Percentiles rank a stretch among this genome's conserved stretches.
Evolutionary conservation across 768 basidiomycete species (phyloP).

Genomic region (Rhizopogon sp.): DNA sequence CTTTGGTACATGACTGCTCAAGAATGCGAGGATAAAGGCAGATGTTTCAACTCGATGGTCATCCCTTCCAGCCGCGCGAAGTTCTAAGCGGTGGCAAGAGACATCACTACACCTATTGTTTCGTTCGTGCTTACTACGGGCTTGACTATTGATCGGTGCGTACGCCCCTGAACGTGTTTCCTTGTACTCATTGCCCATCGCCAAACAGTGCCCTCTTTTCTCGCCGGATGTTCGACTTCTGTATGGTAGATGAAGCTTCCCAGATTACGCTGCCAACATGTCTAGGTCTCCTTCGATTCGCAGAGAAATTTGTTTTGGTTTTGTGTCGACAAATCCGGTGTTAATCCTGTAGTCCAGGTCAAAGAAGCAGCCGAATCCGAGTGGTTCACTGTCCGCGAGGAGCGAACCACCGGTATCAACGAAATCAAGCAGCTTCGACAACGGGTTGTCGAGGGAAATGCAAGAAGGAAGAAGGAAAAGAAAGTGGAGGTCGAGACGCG

Average conservation of each 20-base stretch:
- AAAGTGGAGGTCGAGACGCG: conserved; percentile 24
- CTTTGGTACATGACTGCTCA: conserved; percentile 86
- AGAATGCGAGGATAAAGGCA: conserved; percentile 75
- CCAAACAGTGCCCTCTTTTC: conserved; percentile 70
- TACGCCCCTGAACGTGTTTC: conserved; percentile 8
- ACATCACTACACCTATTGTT: conserved; percentile 76
- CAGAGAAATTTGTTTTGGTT: conserved; percentile 90
- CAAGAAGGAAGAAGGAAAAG: conserved; percentile 28
- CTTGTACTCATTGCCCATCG: conserved; percentile 2
- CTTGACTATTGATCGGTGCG: conserved; percentile 90
- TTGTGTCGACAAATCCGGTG: background rate
- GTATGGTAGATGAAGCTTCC: conserved; percentile 97
- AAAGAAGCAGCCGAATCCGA: conserved; percentile 60
- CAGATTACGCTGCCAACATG: conserved; percentile 96
- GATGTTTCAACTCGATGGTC: conserved; percentile 82
- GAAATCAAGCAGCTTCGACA: conserved; percentile 60
- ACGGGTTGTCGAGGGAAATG: conserved; percentile 63
- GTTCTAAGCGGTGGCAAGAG: conserved; percentile 45
- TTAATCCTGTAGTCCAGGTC: conserved; percentile 35
- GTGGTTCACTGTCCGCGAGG: conserved; percentile 58
- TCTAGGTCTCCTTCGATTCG: conserved; percentile 86
- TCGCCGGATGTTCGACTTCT: conserved; percentile 86
- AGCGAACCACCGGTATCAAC: conserved; percentile 51
- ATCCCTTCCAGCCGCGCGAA: conserved; percentile 36
- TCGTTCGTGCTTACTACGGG: conserved; percentile 80